Base-by-base conservation (phyloP, 495 filamentous ascomycete species). In the Polyplosphaeria fusca region DNA sequence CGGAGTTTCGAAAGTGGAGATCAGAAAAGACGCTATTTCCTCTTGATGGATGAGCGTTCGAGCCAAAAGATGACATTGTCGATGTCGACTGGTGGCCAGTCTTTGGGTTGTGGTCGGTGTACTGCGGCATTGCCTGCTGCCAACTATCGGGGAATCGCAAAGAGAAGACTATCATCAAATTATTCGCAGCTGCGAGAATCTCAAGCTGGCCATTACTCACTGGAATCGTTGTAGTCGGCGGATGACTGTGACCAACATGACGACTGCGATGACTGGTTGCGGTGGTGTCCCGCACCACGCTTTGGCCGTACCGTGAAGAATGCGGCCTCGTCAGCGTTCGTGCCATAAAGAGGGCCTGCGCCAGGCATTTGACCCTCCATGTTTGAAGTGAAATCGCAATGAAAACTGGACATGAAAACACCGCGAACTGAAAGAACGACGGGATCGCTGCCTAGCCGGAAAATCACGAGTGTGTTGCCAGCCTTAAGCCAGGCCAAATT, bases 1-100 rank as follows among this genome's bases (percentile, higher is more conserved):
- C 22, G 12, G 56, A 60, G 25, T 40, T 19, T 26, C 56, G 23
- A 2, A 5, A 20, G 42, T 30, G 1, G 30, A 19, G 30, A 11
- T 49, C 24, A 13, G 57, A 60, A 26, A 60, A 60, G 5, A 28
- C 39, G 35, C 57, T 60, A 35, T 7, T 35, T 7, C 30, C 14
- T 7, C 7, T 35, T 35, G 30, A 35, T 35, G 7, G 7, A 35
- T 35, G 30, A 35, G 7, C 30, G 30, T n/a, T n/a, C n/a, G n/a
- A n/a, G n/a, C n/a, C n/a, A n/a, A n/a, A n/a, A n/a, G 30, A 14
- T 35, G 7, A 7, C 30, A 35, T 35, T 35, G 7, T 7, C 7
- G 30, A 35, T 7, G 30, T 35, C 30, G 30, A 14, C 7, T 35
- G 14, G 7, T 35, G 30, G 30, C 7, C 7, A 7, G 30, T 35